Percentiles rank a stretch among this genome's conserved stretches.
These are phyloP conservation scores for Pleurostoma richardsiae DNA, from an alignment of 2,329 filamentous ascomycete genomes.

Conservation along the genomic window DNA sequence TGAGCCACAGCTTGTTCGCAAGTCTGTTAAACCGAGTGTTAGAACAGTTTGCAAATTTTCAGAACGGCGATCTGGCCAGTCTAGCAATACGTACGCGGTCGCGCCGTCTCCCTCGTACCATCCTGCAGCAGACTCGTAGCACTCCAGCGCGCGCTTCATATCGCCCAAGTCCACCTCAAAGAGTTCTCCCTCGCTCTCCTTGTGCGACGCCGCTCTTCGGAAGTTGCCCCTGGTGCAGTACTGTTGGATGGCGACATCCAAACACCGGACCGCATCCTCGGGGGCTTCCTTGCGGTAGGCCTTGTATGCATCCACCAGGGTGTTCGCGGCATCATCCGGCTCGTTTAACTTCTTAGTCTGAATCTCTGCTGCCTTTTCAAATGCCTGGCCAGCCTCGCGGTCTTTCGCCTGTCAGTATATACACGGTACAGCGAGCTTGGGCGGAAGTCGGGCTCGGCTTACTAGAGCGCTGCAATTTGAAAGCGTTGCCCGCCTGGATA, in stretches of 20 bases:
- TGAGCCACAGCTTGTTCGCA: conserved; percentile 90
- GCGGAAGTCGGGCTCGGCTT: conserved; percentile 18
- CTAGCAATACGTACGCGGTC: conserved; percentile 66
- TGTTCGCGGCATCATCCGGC: conserved; percentile 87
- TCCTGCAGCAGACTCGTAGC: conserved; percentile 78
- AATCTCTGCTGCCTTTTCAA: conserved; percentile 80
- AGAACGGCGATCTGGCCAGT: conserved; percentile 86
- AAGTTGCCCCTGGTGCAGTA: conserved; percentile 91
- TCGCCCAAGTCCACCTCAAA: conserved; percentile 80
- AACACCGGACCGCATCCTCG: conserved; percentile 73
- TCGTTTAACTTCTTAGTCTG: conserved; percentile 80
- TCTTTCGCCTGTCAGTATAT: conserved; percentile 40
- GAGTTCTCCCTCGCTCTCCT: conserved; percentile 82
- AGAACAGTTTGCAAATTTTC: conserved; percentile 76
- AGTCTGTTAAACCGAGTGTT: conserved; percentile 46
- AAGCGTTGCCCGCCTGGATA: conserved; percentile 84
- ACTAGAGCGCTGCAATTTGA: conserved; percentile 83
- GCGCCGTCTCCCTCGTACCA: conserved; percentile 91
- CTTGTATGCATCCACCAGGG: conserved; percentile 87
- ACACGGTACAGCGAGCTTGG: too few species aligned
- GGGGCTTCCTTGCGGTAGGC: conserved; percentile 84
- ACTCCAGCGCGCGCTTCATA: conserved; percentile 70
- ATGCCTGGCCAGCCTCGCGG: conserved; percentile 80
- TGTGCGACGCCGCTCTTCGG: conserved; percentile 81
- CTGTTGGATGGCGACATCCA: conserved; percentile 75